phyloP scores from a whole-genome alignment of 306 rosid genomes.

The Malus fusca region DNA sequence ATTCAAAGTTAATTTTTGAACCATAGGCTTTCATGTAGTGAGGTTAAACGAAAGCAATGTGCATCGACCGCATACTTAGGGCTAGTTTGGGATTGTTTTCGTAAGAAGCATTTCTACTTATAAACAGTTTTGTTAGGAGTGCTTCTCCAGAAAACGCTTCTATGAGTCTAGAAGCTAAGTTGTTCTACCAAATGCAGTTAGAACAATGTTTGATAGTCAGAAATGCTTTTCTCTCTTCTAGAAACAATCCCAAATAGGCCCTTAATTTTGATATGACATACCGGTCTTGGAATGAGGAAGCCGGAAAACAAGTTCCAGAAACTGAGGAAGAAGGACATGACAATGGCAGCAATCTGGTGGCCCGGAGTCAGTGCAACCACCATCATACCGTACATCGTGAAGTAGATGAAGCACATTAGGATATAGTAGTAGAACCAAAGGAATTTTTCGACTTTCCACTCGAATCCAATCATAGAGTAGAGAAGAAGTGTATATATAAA shows the following conservation, averaged over 20 bases:
- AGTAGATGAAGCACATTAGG: slow-evolving; percentile 36
- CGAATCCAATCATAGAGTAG: slow-evolving; percentile 42
- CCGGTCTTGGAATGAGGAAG: slow-evolving; percentile 36
- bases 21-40: too few species aligned
- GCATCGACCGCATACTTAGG: not conserved
- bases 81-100: not conserved
- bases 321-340: slow-evolving; percentile 31
- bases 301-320: slow-evolving; percentile 46
- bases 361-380: slow-evolving; percentile 40
- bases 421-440: slow-evolving; percentile 30
- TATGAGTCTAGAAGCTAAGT: too few species aligned
- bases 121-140: too few species aligned
- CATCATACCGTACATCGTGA: slow-evolving; percentile 47
- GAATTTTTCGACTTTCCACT: slow-evolving; percentile 21
- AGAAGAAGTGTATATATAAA: slow-evolving; percentile 22
- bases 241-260: not conserved
- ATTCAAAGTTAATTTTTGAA: not conserved
- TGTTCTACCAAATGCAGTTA: too few species aligned
- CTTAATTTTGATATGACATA: not conserved
- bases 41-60: too few species aligned
- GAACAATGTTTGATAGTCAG: too few species aligned
- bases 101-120: not conserved
- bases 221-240: too few species aligned
- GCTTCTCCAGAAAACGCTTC: too few species aligned
- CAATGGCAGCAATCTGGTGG: slow-evolving; percentile 37